Base-by-base conservation (phyloP, 176 grass and related monocot genomes). In the Dendrocalamus sinicus region DNA sequence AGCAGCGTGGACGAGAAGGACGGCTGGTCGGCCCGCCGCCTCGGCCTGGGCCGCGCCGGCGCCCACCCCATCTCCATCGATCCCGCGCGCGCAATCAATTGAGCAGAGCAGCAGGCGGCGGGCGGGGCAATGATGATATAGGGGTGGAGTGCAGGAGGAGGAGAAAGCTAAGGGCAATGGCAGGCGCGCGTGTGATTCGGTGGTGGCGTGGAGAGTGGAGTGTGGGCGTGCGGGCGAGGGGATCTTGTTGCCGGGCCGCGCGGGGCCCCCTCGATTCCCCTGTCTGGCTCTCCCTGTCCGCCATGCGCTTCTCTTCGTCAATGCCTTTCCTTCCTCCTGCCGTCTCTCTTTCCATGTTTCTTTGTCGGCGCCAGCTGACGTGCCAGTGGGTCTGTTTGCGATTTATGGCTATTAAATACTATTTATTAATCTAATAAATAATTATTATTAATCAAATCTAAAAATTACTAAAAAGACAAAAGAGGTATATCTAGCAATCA, bases 1-100 rank as follows among this genome's bases (percentile, higher is more conserved):
- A 98, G 89, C 37, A 98, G 88, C 40, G 93, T 89, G 22, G 96
- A 98, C 22, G 96, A 98, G 93, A 98, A 98, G 1, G 96, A 98
- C 3, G 96, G 96, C 71, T 92, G 86, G 7, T 91, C 91, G 22
- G 72, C 19, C 12, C 47, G 58, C 66, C 85, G 52, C 81, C 83
- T 78, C 19, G 86, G 64, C 20, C 85, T 86, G 15, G 85, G 81
- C 60, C 64, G 53, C 78, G 78, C 79, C 72, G 86, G 76, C 86
- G 77, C 24, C 57, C 78, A 84, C 72, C 43, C 74, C 81, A 48
- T 83, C 51, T 83, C 77, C 89, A 84, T 87, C 32, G 32, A 35
- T 35, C 32, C 32, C 32, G 32, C 32, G 32, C 32, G 32, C 32
- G 32, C 32, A 35, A 35, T 35, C 32, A 35, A 35, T 35, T 4